These are phyloP conservation scores for Misopates orontium DNA, from an alignment of 257 asterid species.

Conservation along the genomic window DNA sequence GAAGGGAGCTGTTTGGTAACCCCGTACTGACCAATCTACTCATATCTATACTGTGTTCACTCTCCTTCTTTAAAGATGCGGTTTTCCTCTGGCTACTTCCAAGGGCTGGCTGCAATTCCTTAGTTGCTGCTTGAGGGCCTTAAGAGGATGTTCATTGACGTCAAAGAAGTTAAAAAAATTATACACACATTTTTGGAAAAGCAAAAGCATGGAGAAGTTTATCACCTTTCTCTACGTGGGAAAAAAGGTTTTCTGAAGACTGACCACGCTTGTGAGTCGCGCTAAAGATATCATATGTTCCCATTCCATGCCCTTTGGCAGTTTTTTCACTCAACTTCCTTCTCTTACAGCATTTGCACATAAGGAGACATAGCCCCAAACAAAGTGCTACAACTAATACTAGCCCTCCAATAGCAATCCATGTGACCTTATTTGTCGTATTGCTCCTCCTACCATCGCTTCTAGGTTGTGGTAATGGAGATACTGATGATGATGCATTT, in stretches of 20 bases:
- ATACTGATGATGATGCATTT: constrained; percentile 41
- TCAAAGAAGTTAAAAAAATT: background rate
- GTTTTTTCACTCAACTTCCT: constrained; percentile 31
- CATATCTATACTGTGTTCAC: constrained; percentile 51
- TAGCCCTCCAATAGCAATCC: constrained; percentile 58
- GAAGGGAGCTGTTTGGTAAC: constrained; percentile 47
- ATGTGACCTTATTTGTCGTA: constrained; percentile 36
- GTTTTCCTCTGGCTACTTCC: constrained; percentile 39
- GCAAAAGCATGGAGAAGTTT: background rate
- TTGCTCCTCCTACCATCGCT: constrained; percentile 33
- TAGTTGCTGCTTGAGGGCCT: constrained; percentile 36
- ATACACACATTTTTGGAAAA: background rate
- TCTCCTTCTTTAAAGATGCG: constrained; percentile 32
- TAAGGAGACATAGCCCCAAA: constrained; percentile 50
- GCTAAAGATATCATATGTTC: constrained; percentile 30
- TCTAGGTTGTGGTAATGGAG: constrained; percentile 39
- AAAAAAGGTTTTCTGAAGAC: constrained; percentile 37
- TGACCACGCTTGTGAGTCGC: constrained; percentile 37
- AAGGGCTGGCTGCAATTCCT: constrained; percentile 34
- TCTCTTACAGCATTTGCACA: constrained; percentile 48
- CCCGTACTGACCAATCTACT: constrained; percentile 33
- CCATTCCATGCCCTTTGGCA: constrained; percentile 33
- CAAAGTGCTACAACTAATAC: constrained; percentile 39
- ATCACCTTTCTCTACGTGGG: constrained; percentile 51
- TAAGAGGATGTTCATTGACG: constrained; percentile 16